Percentiles rank a stretch among this genome's conserved stretches.
These are phyloP conservation scores for Corinectria fuckeliana DNA, from an alignment of 2,329 filamentous ascomycete species.

Conservation along the genomic window DNA sequence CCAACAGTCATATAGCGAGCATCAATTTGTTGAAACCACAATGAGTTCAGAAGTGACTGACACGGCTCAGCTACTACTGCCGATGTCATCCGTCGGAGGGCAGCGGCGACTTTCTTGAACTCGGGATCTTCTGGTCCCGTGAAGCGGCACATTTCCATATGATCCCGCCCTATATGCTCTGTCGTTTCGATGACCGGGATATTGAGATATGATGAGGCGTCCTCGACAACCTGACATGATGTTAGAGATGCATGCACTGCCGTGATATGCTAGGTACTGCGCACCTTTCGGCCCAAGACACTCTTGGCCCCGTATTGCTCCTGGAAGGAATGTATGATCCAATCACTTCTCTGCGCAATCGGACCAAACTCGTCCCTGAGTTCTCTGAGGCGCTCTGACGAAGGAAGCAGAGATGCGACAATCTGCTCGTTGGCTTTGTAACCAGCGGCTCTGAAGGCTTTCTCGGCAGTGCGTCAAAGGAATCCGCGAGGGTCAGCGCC, in stretches of 20 bases:
- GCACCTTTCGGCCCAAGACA: neutral
- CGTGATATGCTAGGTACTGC: no score
- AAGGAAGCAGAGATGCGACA: constrained; percentile 42
- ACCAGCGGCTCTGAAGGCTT: constrained; percentile 21
- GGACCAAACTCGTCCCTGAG: constrained; percentile 41
- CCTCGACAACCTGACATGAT: constrained; percentile 44
- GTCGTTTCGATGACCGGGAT: constrained; percentile 39
- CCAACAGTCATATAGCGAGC: constrained; percentile 10
- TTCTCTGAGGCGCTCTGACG: constrained; percentile 41
- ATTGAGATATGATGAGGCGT: constrained; percentile 45
- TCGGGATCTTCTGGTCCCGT: constrained; percentile 36
- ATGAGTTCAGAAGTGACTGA: constrained; percentile 9
- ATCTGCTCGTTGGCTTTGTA: constrained; percentile 43
- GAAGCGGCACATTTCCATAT: constrained; percentile 48
- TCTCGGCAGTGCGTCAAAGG: constrained; percentile 29
- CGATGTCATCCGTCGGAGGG: constrained; percentile 9
- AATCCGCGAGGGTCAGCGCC: constrained; percentile 40
- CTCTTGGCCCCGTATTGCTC: constrained; percentile 30
- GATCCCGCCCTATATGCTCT: constrained; percentile 42
- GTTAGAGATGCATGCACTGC: no score
- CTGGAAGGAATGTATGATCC: constrained; percentile 46
- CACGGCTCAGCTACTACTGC: no score
- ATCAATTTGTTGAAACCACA: constrained; percentile 18
- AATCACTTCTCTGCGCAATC: constrained; percentile 38
- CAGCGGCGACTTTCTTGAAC: constrained; percentile 41